Percentiles rank a stretch among this genome's conserved stretches.
phyloP scores from a whole-genome alignment of 805 yeast species.

The Ogataea ganodermae region DNA sequence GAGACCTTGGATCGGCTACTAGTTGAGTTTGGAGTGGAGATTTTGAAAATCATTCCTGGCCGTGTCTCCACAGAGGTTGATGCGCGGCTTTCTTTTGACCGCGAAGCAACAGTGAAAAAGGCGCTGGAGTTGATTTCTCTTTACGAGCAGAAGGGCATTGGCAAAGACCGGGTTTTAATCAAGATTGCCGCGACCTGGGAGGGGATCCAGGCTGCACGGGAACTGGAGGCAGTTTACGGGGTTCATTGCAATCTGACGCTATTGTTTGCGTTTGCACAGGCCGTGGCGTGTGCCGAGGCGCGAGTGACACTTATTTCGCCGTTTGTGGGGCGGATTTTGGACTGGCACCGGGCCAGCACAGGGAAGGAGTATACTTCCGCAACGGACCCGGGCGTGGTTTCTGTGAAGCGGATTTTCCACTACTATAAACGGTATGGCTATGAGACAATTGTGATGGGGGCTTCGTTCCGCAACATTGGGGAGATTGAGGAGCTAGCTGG shows the following conservation, averaged over 20 bases:
- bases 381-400: slow-evolving; percentile 92
- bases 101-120: slow-evolving; percentile 87
- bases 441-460: slow-evolving; percentile 99
- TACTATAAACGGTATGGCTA: slow-evolving; percentile 96
- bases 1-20: slow-evolving; percentile 86
- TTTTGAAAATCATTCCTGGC: slow-evolving; percentile 93
- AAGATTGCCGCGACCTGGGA: slow-evolving; percentile 98
- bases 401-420: slow-evolving; percentile 87
- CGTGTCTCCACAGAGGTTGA: slow-evolving; percentile 99
- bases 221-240: slow-evolving; percentile 84
- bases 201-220: slow-evolving; percentile 98
- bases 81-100: slow-evolving; percentile 95
- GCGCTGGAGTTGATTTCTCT: slow-evolving; percentile 86
- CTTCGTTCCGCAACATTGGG: slow-evolving; percentile 95
- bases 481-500: slow-evolving; percentile 97
- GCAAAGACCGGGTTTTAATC: slow-evolving; percentile 87
- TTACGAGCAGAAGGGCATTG: slow-evolving; percentile 81
- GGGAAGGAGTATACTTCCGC: slow-evolving; percentile 80
- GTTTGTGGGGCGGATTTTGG: slow-evolving; percentile 97
- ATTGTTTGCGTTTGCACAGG: slow-evolving; percentile 93
- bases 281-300: slow-evolving; percentile 99
- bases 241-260: slow-evolving; percentile 94
- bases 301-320: slow-evolving; percentile 94
- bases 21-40: slow-evolving; percentile 94
- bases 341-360: slow-evolving; percentile 93